Base-by-base conservation (phyloP, 306 rosid genomes). In the Cicer yamashitae region DNA sequence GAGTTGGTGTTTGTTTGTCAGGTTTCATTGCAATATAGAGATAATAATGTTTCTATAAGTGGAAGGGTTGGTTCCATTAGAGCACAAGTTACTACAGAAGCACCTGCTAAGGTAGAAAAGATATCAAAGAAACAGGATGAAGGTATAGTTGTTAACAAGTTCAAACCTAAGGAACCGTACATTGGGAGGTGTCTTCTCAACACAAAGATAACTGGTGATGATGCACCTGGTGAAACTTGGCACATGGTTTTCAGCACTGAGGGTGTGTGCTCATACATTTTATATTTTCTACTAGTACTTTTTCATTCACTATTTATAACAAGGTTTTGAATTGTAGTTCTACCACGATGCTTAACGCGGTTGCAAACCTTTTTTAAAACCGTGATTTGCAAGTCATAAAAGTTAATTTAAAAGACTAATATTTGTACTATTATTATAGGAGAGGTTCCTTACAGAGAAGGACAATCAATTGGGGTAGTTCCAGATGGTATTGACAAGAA, bases 221-320 rank as follows among this genome's bases (percentile, higher is more conserved):
- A 96, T 76, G 99, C 99, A 50, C 99, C 99, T 8, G 99, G 99
- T 13, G 99, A 96, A 79, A 96, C 99, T 3, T 92, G 97, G 96
- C 99, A 96, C 83, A 96, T 96, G 97, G 98, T 96, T 63, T 96
- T 96, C 92, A 89, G 74, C 87, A 96, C 99, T 9, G 99, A 96
- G 54, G 99, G 98, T 96, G 73, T 50, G 78, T 18, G 14, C 74
- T 6, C 59, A 40, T 74, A 5, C 34, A 38, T 51, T 44, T 51
- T 30, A 30, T 30, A 38, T 6, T 63, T 47, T 59, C 3, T 54
- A 11, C 6, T 43, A 40, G 51, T 51, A 10, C 44, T 17, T 7
- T 40, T 51, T 15, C 14, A 3, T 51, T 8, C 39, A 17, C 38
- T 2, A 2, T 25, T 25, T 25, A 25, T 25, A 25, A 25, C 34